These are phyloP conservation scores for Quercus phellos DNA, from an alignment of 331 rosid genomes.

Conservation along the genomic window DNA sequence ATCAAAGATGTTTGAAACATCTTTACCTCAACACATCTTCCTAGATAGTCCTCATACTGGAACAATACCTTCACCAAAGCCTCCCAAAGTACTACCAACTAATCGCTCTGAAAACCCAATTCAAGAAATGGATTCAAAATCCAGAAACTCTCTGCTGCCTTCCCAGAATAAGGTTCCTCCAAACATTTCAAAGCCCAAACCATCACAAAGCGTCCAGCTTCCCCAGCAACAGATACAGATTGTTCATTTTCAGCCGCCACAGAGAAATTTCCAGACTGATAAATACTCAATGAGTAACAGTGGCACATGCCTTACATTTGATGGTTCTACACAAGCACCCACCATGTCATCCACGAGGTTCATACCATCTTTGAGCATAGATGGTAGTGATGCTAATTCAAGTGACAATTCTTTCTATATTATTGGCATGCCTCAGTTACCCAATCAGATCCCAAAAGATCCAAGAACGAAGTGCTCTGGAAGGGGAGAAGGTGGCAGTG, in stretches of 20 bases:
- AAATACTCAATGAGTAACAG: not conserved
- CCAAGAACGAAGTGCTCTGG: not conserved
- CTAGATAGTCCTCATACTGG: not conserved
- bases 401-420: not conserved
- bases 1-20: not conserved
- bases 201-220: not conserved
- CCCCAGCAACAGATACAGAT: not conserved
- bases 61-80: not conserved
- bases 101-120: not conserved
- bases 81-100: not conserved
- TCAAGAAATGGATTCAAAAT: not conserved
- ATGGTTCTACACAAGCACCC: not conserved
- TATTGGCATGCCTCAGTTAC: not conserved
- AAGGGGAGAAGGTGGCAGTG: not conserved
- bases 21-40: not conserved
- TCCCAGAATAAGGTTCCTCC: not conserved
- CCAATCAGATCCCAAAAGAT: not conserved
- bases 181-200: not conserved
- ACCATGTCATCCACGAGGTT: not conserved
- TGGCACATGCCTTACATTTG: not conserved
- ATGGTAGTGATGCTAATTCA: not conserved
- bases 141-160: not conserved
- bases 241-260: not conserved
- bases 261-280: not conserved
- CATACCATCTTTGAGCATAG: not conserved